These are phyloP conservation scores for Neocucurbitaria cava DNA, from an alignment of 2,329 filamentous ascomycete genomes.

Conservation along the genomic window DNA sequence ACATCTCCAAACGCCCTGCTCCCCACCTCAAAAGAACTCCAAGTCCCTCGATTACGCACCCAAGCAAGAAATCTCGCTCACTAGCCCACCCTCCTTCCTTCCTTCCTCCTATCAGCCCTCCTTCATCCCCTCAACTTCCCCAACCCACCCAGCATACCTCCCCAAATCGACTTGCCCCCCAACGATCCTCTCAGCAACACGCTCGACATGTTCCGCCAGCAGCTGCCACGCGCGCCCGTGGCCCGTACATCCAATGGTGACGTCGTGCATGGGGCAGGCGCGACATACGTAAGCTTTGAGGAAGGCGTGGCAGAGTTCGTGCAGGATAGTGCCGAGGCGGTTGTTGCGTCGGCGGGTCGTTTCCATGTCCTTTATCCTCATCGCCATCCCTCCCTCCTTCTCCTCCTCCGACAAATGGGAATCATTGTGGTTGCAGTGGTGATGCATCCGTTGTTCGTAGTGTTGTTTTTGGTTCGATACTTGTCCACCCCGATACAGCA, in stretches of 20 bases:
- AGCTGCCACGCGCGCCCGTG: slow-evolving; percentile 30
- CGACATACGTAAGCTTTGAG: slow-evolving; percentile 22
- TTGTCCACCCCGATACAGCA: slow-evolving; percentile 11
- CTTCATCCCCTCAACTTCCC: no score
- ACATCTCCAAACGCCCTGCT: no score
- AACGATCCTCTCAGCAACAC: slow-evolving; percentile 20
- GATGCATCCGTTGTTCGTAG: background rate
- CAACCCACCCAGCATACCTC: no score
- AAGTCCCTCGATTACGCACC: no score
- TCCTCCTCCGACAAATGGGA: no score
- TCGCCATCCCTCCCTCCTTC: no score
- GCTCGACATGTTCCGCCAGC: slow-evolving; percentile 21
- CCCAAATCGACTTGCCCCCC: slow-evolving; percentile 19
- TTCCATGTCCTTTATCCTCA: background rate
- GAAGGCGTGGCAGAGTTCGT: slow-evolving; percentile 26
- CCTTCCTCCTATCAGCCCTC: no score
- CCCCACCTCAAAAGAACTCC: no score
- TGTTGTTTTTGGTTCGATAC: background rate
- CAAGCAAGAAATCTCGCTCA: no score
- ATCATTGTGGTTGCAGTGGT: no score
- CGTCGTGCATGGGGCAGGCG: slow-evolving; percentile 13
- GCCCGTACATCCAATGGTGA: slow-evolving; percentile 7
- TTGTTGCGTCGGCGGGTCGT: slow-evolving; percentile 2
- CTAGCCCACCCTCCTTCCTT: background rate
- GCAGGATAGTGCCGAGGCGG: slow-evolving; percentile 20